Evolutionary conservation across 2,329 filamentous ascomycete genomes (phyloP).

Genomic region (Colletotrichum sp.): DNA sequence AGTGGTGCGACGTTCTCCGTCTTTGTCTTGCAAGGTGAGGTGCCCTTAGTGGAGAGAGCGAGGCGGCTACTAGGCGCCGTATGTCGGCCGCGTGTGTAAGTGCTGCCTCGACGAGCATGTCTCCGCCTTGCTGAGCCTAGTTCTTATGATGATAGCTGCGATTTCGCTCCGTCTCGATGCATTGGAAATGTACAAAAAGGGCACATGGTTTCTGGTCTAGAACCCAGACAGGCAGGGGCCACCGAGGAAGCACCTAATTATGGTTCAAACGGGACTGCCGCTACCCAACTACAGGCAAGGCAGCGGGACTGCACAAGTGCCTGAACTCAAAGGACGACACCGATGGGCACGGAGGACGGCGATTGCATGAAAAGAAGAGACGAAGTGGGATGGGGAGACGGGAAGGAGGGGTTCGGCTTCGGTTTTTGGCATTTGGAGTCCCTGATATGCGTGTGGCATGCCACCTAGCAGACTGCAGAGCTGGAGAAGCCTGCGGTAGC

Average conservation of each 20-base stretch:
- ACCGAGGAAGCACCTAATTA: not conserved
- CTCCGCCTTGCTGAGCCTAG: not conserved
- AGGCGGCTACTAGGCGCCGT: not conserved
- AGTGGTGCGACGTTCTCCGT: conserved; percentile 1
- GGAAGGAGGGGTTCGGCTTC: not conserved
- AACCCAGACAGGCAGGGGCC: not conserved
- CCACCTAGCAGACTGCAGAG: not conserved
- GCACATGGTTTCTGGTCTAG: not conserved
- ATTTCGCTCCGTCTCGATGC: not conserved
- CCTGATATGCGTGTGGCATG: not conserved
- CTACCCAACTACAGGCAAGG: not conserved
- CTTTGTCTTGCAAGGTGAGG: conserved; percentile 5
- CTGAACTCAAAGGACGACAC: conserved; percentile 7
- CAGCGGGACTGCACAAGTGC: not conserved
- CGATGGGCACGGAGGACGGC: conserved; percentile 4
- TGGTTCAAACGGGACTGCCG: not conserved
- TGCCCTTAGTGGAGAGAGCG: not conserved
- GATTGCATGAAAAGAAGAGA: conserved; percentile 15
- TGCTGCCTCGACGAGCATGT: not conserved
- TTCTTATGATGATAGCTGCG: not conserved
- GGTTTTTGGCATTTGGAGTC: not conserved
- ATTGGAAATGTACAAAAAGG: not conserved
- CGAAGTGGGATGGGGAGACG: conserved; percentile 6
- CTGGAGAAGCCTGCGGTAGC: not conserved
- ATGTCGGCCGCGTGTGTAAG: not conserved